Evolutionary conservation across 1,139 yeast species (phyloP).

Genomic region (Tardiomyces depauwii): DNA sequence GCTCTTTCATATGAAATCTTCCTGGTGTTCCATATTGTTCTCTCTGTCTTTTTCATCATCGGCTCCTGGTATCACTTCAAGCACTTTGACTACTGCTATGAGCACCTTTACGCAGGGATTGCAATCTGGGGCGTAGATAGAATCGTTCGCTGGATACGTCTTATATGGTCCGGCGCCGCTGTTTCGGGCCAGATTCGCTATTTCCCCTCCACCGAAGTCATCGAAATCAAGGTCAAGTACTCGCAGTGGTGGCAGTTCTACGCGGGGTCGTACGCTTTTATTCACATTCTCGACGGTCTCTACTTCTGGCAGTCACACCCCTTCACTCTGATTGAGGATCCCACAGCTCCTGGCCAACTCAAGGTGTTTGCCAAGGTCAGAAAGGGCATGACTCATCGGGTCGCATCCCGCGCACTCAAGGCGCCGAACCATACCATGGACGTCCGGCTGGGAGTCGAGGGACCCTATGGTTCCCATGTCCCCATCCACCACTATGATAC

Average conservation of each 20-base stretch:
- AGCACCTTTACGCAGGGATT: slow-evolving; percentile 38
- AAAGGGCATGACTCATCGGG: slow-evolving; percentile 19
- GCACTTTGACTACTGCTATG: slow-evolving; percentile 34
- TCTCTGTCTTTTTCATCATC: slow-evolving; percentile 45
- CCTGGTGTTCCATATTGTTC: slow-evolving; percentile 42
- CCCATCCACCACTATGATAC: slow-evolving; percentile 41
- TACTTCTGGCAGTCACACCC: slow-evolving; percentile 51
- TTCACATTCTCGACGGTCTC: slow-evolving; percentile 31
- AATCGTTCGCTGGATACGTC: slow-evolving; percentile 37
- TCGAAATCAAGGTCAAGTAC: slow-evolving; percentile 23
- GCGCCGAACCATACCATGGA: slow-evolving; percentile 5
- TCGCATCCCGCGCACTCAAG: slow-evolving; percentile 5
- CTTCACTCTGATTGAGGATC: slow-evolving; percentile 28
- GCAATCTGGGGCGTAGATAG: slow-evolving; percentile 61
- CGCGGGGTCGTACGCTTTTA: slow-evolving; percentile 29
- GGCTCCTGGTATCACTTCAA: slow-evolving; percentile 52
- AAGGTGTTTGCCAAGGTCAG: slow-evolving; percentile 25
- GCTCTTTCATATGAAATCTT: slow-evolving; percentile 52
- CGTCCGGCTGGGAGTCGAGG: slow-evolving; percentile 36
- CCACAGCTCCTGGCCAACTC: slow-evolving; percentile 11
- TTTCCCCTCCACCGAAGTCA: slow-evolving; percentile 15
- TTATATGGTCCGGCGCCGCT: slow-evolving; percentile 15
- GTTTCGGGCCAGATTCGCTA: slow-evolving; percentile 5
- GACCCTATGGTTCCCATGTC: slow-evolving; percentile 44
- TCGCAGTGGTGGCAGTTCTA: slow-evolving; percentile 23